Conservation (phyloP, 2,329 filamentous ascomycete species). For the Phialophora macrospora region DNA sequence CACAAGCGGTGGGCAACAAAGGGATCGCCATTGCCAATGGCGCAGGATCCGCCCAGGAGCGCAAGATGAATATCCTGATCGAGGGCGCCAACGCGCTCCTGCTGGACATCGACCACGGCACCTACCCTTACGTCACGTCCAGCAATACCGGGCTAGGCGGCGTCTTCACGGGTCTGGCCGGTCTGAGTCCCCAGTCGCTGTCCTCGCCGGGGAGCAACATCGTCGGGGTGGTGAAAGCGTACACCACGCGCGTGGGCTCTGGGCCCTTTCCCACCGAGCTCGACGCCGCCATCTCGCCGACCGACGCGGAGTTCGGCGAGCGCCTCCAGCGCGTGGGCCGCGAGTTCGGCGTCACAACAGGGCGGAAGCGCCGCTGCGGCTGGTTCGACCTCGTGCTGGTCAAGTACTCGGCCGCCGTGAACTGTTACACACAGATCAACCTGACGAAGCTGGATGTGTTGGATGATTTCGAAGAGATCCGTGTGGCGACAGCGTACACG, state of each 20-base stretch:
- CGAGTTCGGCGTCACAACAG: constrained; percentile 64
- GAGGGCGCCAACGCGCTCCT: constrained; percentile 69
- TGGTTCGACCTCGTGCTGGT: constrained; percentile 70
- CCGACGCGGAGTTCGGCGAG: constrained; percentile 48
- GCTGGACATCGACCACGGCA: constrained; percentile 62
- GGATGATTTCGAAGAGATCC: constrained; percentile 67
- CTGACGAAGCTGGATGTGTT: constrained; percentile 69
- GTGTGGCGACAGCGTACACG: constrained; percentile 63
- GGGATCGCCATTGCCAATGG: constrained; percentile 32
- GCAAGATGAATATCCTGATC: constrained; percentile 57
- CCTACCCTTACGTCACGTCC: constrained; percentile 57
- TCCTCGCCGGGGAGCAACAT: constrained; percentile 51
- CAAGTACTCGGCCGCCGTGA: constrained; percentile 63
- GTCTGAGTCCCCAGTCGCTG: constrained; percentile 62
- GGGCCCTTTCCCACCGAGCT: constrained; percentile 67
- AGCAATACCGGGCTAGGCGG: constrained; percentile 56
- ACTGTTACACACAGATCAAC: constrained; percentile 62
- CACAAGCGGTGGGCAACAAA: constrained; percentile 33
- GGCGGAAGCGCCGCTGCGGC: constrained; percentile 65
- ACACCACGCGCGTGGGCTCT: constrained; percentile 64
- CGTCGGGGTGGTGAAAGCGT: constrained; percentile 69
- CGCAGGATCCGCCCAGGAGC: not conserved
- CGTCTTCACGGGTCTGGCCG: constrained; percentile 63
- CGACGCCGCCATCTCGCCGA: constrained; percentile 29
- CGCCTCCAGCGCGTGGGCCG: constrained; percentile 57